Evolutionary conservation across 2,329 filamentous ascomycete species (phyloP), one percentile per base, ranked within the genome.

Genomic region (Sporothrix dimorphospora): DNA sequence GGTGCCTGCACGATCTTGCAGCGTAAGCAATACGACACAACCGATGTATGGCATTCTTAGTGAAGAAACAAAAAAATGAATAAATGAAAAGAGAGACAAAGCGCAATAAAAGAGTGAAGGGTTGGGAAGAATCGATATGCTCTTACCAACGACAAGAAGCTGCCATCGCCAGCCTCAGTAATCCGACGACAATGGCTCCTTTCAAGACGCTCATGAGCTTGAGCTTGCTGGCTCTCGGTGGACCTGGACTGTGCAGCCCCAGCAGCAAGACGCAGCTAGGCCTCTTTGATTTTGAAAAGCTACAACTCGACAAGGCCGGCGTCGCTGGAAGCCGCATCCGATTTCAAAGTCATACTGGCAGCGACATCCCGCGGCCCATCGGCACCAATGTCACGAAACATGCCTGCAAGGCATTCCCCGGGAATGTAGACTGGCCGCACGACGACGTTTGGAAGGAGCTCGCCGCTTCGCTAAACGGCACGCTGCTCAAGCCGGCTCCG

Each of bases 281-380:
- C 1, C 21, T 71, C 24, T 72, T 72, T 42, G 70, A 51, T 2
- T 72, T 51, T 27, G 70, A 72, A 30, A 72, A 68, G 21, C 24
- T 42, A 3, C 63, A 63, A 42, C 53, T 72, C 27, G 51, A 53
- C 27, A 38, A 24, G 12, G 19, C n/a, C 12, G 16, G 14, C 16
- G 53, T 47, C n/a, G 14, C 42, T 8, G 63, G 38, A 34, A 51
- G 59, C 34, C 16, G 9, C 8, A 24, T 53, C 21, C 61, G 45
- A 11, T 30, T 68, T 19, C 19, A 9, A 2, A 14, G 21, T 7
- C 4, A 21, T 14, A 7, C 34, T 27, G n/a, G 40, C 24, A 16
- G 30, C 45, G 19, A 55, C 51, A 19, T 8, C 7, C 21, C 51
- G n/a, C 38, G 57, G 4, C 57, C 34, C 12, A 57, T 57, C 7